Conservation (phyloP, 192 early-diverging fungal species). For the Kappamyces sp. region DNA sequence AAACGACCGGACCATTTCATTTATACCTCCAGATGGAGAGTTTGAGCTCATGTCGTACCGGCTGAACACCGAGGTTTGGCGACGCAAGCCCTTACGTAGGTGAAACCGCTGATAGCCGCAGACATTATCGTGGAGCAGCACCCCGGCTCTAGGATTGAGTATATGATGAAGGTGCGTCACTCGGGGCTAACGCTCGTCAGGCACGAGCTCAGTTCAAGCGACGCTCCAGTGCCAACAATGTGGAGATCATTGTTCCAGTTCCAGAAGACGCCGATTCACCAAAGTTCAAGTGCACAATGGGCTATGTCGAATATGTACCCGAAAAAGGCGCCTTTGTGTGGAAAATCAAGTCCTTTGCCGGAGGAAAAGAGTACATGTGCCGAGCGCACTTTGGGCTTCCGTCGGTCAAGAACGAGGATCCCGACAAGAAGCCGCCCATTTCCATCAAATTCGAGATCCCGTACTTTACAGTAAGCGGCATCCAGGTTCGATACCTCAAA, state of each 20-base stretch:
- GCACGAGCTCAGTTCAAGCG: conserved; percentile 97
- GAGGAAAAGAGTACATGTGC: conserved; percentile 94
- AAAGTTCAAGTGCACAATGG: conserved; percentile 88
- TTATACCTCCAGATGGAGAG: conserved; percentile 97
- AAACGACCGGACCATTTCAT: conserved; percentile 92
- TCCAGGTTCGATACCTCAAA: conserved; percentile 96
- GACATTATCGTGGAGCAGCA: conserved; percentile 80
- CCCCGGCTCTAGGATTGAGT: conserved; percentile 89
- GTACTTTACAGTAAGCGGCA: conserved; percentile 78
- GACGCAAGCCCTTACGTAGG: conserved; percentile 69
- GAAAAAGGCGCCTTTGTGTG: conserved; percentile 91
- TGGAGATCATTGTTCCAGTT: conserved; percentile 96
- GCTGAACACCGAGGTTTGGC: conserved; percentile 67
- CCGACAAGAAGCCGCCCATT: conserved; percentile 82
- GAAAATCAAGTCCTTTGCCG: conserved; percentile 98
- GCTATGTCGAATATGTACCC: conserved; percentile 85
- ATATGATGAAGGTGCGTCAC: conserved; percentile 65
- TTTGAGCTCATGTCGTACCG: conserved; percentile 95
- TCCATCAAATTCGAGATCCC: conserved; percentile 81
- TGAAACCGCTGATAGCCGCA: conserved; percentile 86
- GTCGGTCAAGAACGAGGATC: conserved; percentile 73
- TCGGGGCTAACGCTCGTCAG: conserved; percentile 26
- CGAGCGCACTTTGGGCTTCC: conserved; percentile 46
- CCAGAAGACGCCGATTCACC: conserved; percentile 96
- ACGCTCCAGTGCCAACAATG: conserved; percentile 94